These are phyloP conservation scores for Penicillium sp. DNA, from an alignment of 2,329 filamentous ascomycete species.

Conservation along the genomic window DNA sequence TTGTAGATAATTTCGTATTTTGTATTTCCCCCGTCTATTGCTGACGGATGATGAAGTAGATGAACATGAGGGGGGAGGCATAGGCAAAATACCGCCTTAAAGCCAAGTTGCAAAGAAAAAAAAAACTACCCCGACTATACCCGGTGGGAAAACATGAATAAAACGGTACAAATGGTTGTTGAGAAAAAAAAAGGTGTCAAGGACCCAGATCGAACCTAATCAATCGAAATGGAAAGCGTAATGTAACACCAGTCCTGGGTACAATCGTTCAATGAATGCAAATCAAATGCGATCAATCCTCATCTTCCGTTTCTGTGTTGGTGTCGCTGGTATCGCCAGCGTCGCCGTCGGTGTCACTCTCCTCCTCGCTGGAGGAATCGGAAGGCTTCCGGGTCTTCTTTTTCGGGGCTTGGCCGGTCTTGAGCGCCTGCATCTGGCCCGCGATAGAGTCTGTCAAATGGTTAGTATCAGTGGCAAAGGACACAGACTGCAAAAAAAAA, in stretches of 20 bases:
- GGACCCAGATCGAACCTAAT: slow-evolving; percentile 4
- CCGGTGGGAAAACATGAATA: slow-evolving; percentile 10
- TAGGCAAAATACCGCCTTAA: background rate
- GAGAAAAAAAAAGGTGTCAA: background rate
- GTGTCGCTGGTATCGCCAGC: slow-evolving; percentile 58
- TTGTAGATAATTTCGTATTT: background rate
- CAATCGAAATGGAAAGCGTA: slow-evolving; percentile 4
- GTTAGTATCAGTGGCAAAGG: slow-evolving; percentile 4
- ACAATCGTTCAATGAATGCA: slow-evolving; percentile 22
- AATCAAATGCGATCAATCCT: slow-evolving; percentile 52
- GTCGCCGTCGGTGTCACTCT: slow-evolving; percentile 66
- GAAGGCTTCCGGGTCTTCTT: slow-evolving; percentile 56
- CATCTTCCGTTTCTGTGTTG: slow-evolving; percentile 75
- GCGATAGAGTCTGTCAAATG: slow-evolving; percentile 71
- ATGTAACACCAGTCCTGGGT: slow-evolving; percentile 20
- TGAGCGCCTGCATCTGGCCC: slow-evolving; percentile 85
- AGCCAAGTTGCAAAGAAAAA: background rate
- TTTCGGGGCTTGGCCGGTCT: slow-evolving; percentile 63
- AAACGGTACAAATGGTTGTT: background rate
- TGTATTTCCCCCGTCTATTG: slow-evolving; percentile 18
- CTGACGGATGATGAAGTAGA: slow-evolving; percentile 4
- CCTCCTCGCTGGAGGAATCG: slow-evolving; percentile 67
- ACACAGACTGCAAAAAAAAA: slow-evolving; percentile 18
- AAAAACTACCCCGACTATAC: slow-evolving; percentile 16
- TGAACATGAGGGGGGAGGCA: background rate